Conservation (phyloP, 176 grass and related monocot species). For the Juncus inflexus region DNA sequence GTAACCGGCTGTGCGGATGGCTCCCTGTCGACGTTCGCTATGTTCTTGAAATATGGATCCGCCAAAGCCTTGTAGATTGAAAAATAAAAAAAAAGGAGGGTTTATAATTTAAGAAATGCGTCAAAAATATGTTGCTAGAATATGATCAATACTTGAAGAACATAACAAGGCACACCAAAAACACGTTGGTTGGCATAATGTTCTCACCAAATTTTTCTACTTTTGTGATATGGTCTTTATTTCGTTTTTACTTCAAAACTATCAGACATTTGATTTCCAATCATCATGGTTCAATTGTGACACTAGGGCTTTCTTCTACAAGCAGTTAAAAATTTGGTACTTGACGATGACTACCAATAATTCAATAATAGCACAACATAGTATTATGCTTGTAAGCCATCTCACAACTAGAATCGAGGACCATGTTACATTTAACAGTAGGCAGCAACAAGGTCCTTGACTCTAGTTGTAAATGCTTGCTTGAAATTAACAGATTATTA, state of each 20-base stretch:
- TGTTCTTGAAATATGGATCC: conserved; percentile 94
- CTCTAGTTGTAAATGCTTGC: too few relatives aligned
- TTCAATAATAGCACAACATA: too few relatives aligned
- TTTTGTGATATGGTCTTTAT: conserved; percentile 24
- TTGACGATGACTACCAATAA: too few relatives aligned
- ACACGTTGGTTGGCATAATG: conserved; percentile 21
- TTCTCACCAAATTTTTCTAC: not conserved
- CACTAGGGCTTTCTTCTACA: too few relatives aligned
- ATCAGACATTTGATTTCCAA: not conserved
- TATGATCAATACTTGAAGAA: not conserved
- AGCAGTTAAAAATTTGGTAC: too few relatives aligned
- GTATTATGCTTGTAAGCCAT: too few relatives aligned
- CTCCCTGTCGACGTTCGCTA: conserved; percentile 85
- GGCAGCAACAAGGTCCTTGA: too few relatives aligned
- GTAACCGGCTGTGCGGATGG: conserved; percentile 80
- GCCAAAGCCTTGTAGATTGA: conserved; percentile 59
- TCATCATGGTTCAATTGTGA: too few relatives aligned
- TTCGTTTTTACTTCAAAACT: not conserved
- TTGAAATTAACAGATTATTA: too few relatives aligned
- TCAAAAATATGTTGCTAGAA: not conserved
- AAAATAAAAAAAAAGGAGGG: not conserved
- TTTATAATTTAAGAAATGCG: not conserved
- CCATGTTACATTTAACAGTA: too few relatives aligned
- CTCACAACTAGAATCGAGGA: too few relatives aligned
- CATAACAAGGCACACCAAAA: not conserved